Base-by-base conservation (phyloP, 257 asterid genomes). In the Craterostigma plantagineum region DNA sequence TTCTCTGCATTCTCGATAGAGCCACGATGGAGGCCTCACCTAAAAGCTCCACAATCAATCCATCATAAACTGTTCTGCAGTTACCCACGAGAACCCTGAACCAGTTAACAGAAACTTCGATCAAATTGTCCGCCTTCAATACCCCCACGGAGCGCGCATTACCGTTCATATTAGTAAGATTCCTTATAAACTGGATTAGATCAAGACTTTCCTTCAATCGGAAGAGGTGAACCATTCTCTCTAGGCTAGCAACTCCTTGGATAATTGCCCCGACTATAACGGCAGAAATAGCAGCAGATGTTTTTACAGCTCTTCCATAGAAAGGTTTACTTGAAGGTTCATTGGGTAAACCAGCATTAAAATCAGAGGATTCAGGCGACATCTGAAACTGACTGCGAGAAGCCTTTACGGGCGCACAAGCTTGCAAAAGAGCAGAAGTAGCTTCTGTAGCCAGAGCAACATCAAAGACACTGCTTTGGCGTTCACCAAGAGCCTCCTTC, bases 401-500 rank as follows among this genome's bases (percentile, higher is more conserved):
- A 10, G 67, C 76, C 68, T 83, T 90, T 56, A 83, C 94, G 39
- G 79, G 87, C 35, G 77, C 57, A 60, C 57, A 73, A 54, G 68
- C 68, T 56, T 67, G 94, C 57, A 70, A 45, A 45, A 90, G 87
- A 56, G 77, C 77, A 52, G 80, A 67, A 50, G 92, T 79, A 65
- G 92, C 75, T 70, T 90, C 99, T 13, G 73, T 63, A 35, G 99
- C 91, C 62, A 90, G 81, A 67, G 94, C 99, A 58, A 90, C 94
- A 60, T 90, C 96, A 62, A 83, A 83, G 42, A 83, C 99, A 50
- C 94, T 77, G 54, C 94, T 80, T 65, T 90, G 99, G 49, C 94
- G 99, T 64, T 90, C 96, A 43, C 96, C 99, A 41, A 90, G 91
- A 34, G 94, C 99, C 52, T 83, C 96, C 74, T 79, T 90, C 51